Evolutionary conservation across 331 rosid species (phyloP), one percentile per base, ranked within the genome.

Genomic region (Erythrophleum ivorense): DNA sequence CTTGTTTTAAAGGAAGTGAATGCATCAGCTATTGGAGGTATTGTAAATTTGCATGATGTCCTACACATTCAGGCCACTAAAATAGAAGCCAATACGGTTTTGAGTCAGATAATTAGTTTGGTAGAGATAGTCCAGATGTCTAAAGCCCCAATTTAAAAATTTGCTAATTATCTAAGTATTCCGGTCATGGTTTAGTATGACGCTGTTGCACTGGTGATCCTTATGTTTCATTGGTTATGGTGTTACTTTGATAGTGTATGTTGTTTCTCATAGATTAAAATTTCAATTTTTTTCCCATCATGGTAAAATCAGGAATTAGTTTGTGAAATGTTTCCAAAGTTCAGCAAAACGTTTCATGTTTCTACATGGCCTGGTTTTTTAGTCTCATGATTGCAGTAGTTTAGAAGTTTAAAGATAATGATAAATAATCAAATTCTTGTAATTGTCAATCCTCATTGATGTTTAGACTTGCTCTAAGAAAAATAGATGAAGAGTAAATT

Each of bases 91-190:
- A 92, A 96, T 82, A 85, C 99, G 66, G 91, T 96, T 77, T 84
- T 96, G 86, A 92, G 90, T 86, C 98, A 96, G 91, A 96, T 96
- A 80, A 93, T 96, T 78, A 93, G 89, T 88, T 86, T 96, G 90
- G 99, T 96, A 54, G 99, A 96, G 92, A 91, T 92, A 41, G 99
- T 98, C 14, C 99, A 96, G 85, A 93, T 96, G 99, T 92, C 98
- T 59, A 96, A 96, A 87, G 99, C 99, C 55, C 99, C 98, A 31
- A 96, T 96, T 83, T 98, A 96, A 91, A 96, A 93, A 85, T 96
- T 96, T 88, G 99, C 99, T 72, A 98, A 96, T 83, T 96, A 88
- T 87, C 98, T 96, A 88, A 93, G 99, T 84, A 76, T 83, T 73
- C 13, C 83, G 82, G 69, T 45, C 11, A 12, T 81, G 71, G 75